Percentiles rank a stretch among this genome's conserved stretches.
phyloP scores from a whole-genome alignment of 2,329 filamentous ascomycete genomes.

The Colletotrichum sp. region DNA sequence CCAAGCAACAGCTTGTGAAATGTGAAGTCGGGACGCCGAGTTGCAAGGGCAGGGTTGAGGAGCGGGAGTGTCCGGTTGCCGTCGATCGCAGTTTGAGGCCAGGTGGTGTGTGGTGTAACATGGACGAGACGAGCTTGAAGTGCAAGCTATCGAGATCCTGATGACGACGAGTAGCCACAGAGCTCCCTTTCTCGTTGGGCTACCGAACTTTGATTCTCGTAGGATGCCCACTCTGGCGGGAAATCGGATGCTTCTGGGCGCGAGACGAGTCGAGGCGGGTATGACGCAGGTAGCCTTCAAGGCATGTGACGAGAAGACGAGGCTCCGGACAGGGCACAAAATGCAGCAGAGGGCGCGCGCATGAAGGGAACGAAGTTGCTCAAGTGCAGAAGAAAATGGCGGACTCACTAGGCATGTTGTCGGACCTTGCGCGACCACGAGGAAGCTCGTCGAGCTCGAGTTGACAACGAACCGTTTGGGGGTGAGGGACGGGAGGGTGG shows the following conservation, averaged over 20 bases:
- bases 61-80: neutral
- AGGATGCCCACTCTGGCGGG: neutral
- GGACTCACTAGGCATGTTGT: slow-evolving; percentile 29
- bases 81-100: neutral
- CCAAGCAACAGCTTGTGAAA: neutral
- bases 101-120: neutral
- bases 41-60: neutral
- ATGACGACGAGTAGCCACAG: neutral
- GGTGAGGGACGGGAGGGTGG: slow-evolving; percentile 2
- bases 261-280: neutral
- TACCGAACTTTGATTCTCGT: neutral
- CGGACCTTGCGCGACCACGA: slow-evolving; percentile 19
- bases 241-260: neutral
- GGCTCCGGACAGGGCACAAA: neutral
- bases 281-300: slow-evolving; percentile 19
- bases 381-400: neutral
- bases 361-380: neutral
- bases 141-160: neutral
- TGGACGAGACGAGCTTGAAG: neutral
- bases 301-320: slow-evolving; percentile 15
- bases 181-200: neutral
- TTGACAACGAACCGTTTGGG: slow-evolving; percentile 13
- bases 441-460: slow-evolving; percentile 19
- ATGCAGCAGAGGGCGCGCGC: slow-evolving; percentile 2
- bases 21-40: neutral